Evolutionary conservation across 345 rosid species (phyloP), one percentile per base, ranked within the genome.

Genomic region (Hibiscus syriacus): DNA sequence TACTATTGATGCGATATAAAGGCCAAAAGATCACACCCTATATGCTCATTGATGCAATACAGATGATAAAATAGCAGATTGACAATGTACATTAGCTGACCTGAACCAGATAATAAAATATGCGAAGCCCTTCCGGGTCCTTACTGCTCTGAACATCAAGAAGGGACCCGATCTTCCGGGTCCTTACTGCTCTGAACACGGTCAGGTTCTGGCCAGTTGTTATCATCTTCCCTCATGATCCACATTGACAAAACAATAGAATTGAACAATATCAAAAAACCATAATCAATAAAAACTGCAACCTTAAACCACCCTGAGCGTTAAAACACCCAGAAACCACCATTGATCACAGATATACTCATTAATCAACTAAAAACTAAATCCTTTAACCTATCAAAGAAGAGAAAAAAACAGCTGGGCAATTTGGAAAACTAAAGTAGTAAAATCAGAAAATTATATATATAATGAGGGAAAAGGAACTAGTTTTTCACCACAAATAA

Each of bases 31-130:
- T n/a, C n/a, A n/a, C n/a, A n/a, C n/a, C n/a, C n/a, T n/a, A n/a
- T n/a, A n/a, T n/a, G n/a, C n/a, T n/a, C n/a, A n/a, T n/a, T n/a
- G n/a, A n/a, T n/a, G n/a, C n/a, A n/a, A n/a, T n/a, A n/a, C n/a
- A n/a, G n/a, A n/a, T n/a, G n/a, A n/a, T n/a, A 48, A 48, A 48
- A 48, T 48, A 48, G 53, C 22, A 48, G 53, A n/a, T 38, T 38
- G 9, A 23, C 26, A 23, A 38, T 19, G 30, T 25, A 22, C 26
- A 61, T 25, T 16, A 70, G 55, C 78, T 32, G 20, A 91, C 99
- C 98, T 91, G 99, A 83, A 94, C 93, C 76, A 94, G 96, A 74
- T 91, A 94, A 76, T 94, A 94, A 78, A 94, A 91, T 70, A 94
- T 85, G 70, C 96, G 96, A 72, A 94, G 98, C 62, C 99, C 99